Conservation (phyloP, 495 filamentous ascomycete species). For the Aspergillus diversus region DNA sequence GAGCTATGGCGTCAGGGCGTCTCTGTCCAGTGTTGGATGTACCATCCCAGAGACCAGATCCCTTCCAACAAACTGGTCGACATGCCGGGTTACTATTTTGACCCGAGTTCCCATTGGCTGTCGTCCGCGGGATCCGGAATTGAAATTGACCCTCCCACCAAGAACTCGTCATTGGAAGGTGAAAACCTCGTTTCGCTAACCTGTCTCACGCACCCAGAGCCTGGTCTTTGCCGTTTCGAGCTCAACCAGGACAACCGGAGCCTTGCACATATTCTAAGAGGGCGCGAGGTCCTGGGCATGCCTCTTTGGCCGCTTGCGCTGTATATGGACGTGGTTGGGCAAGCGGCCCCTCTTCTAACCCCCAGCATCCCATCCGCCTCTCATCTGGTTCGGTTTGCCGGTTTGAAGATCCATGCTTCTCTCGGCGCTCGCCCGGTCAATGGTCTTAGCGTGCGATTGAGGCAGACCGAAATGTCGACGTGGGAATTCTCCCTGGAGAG, state of each 20-base stretch:
- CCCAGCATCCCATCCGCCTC: neutral
- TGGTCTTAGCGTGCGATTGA: neutral
- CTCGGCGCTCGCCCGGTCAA: neutral
- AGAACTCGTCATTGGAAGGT: neutral
- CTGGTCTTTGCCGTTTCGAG: neutral
- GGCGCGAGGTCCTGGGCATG: slow-evolving; percentile 2
- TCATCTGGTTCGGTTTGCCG: neutral
- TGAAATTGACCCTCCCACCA: neutral
- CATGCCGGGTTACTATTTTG: slow-evolving; percentile 1
- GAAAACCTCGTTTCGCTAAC: neutral
- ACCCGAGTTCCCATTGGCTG: neutral
- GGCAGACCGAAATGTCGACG: slow-evolving; percentile 2
- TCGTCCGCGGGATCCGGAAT: no score
- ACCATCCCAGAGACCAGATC: neutral
- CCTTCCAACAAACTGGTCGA: no score
- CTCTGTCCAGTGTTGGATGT: neutral
- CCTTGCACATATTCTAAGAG: neutral
- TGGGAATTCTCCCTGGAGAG: slow-evolving; percentile 13
- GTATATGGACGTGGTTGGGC: neutral
- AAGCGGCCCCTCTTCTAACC: slow-evolving; percentile 1
- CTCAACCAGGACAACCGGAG: neutral
- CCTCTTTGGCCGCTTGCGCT: slow-evolving; percentile 3
- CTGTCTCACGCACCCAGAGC: neutral
- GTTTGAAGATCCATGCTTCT: neutral
- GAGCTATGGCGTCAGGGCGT: neutral